Evolutionary conservation across 352 stramenopile genomes (phyloP), one percentile per base, ranked within the genome.

Genomic region (Peronospora belbahrii): DNA sequence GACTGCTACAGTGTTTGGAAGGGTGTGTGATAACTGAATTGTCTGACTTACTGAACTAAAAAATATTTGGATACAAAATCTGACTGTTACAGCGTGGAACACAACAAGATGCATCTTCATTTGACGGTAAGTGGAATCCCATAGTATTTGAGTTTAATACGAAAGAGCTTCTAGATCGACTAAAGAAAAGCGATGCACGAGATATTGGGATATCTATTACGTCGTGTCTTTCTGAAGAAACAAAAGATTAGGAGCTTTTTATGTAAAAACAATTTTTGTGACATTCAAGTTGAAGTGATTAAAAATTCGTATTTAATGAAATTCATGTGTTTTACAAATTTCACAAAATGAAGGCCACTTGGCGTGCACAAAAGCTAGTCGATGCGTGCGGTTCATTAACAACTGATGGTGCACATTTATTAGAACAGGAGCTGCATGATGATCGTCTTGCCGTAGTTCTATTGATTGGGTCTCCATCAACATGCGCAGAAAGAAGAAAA

Each of bases 171-270:
- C 50, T 87, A 30, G 48, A 69, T 37, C 59, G 74, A 6, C 53
- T 91, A 15, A 57, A 85, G 27, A 70, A 67, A 15, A 72, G 61
- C 43, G 70, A 73, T 27, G 70, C 68, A n/a, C 62, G 66, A 10
- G 57, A 74, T 14, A 66, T 87, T 19, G 73, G 73, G 8, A 69
- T 89, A 6, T 85, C 74, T 14, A 77, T 86, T 32, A 67, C 62
- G 8, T 73, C 66, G 2, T 32, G 20, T n/a, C 8, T 30, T 2
- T 10, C 42, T 18, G 7, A 5, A 19, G 7, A 36, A 24, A 14
- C 36, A 23, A 44, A 30, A 20, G 31, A 45, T 2, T 35, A 47
- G 6, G 2, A 18, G 10, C 2, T 25, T 11, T 11, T 36, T 42
- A 23, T 4, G n/a, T n/a, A n/a, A n/a, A n/a, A n/a, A n/a, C n/a